Evolutionary conservation across 164 flowering plant genomes (phyloP), one percentile per base, ranked within the genome.

Genomic region (Piper longum): DNA sequence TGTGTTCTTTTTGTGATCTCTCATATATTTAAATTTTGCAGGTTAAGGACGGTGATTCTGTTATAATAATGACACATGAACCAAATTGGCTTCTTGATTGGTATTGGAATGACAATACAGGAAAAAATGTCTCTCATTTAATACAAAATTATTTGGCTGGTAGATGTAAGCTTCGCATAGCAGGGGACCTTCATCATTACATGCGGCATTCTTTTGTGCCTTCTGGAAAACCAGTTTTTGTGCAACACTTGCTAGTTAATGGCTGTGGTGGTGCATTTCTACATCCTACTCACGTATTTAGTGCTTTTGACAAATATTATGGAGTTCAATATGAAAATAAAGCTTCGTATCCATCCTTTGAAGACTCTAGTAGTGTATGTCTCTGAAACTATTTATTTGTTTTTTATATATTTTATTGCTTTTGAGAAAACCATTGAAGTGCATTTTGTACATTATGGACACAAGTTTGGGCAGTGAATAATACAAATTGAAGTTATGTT

Each of bases 231-330:
- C 90, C 96, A 51, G 96, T 67, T 60, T 72, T 78, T 78, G 96
- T 91, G 65, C 95, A 87, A 45, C 96, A 95, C 78, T 75, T 95
- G 43, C 86, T 95, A 75, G 99, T 95, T 12, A 95, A 95, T 82
- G 99, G 99, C 58, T 89, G 96, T 74, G 99, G 99, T 70, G 99
- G 99, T 63, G 98, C 99, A 51, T 95, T 95, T 83, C 77, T 95
- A 79, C 98, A 95, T 72, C 99, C 99, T 64, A 95, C 99, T 43
- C 99, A 95, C 73, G 90, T 85, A 58, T 95, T 95, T 70, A 80
- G 85, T 65, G 76, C 81, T 66, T 95, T 95, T 68, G 77, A 78
- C 17, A 79, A 77, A 63, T 71, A 66, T 60, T 78, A 70, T 75
- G 98, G 90, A 55, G 71, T 78, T 64, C 44, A 82, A 3, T 95